A percentile compares a stretch with the other conserved stretches of the same genome.
Conservation (phyloP, 208 protist species). For the Blechomonas ayalai region DNA sequence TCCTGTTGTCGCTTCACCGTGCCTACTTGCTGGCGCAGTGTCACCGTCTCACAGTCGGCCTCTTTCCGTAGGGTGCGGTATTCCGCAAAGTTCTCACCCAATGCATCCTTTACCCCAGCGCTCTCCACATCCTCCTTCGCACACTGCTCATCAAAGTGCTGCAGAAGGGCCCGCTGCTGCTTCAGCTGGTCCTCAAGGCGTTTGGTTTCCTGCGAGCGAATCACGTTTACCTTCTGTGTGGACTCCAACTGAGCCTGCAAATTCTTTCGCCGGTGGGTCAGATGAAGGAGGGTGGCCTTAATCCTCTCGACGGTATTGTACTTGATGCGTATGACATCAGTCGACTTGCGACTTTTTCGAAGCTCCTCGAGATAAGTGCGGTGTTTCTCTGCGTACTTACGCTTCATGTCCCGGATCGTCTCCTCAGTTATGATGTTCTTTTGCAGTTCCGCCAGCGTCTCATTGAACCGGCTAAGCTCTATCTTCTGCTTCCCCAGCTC, state of each 20-base stretch:
- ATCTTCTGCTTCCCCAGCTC: conserved; percentile 62
- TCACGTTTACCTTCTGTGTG: conserved; percentile 36
- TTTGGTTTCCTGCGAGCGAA: conserved; percentile 47
- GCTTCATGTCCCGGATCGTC: conserved; percentile 72
- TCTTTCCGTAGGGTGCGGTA: conserved; percentile 76
- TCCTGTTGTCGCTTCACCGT: conserved; percentile 62
- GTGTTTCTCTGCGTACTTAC: conserved; percentile 64
- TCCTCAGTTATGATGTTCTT: conserved; percentile 61
- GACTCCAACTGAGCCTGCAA: conserved; percentile 41
- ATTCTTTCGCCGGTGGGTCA: conserved; percentile 54
- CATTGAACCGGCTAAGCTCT: conserved; percentile 43
- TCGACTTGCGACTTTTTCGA: conserved; percentile 45
- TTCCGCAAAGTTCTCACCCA: conserved; percentile 45
- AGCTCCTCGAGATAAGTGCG: conserved; percentile 74
- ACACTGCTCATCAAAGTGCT: conserved; percentile 49
- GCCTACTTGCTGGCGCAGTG: conserved; percentile 64
- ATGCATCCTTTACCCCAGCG: conserved; percentile 14
- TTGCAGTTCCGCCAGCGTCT: conserved; percentile 52
- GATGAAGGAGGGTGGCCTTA: conserved; percentile 47
- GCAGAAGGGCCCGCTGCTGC: conserved; percentile 55
- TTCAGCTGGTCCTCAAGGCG: conserved; percentile 56
- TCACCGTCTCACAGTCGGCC: conserved; percentile 78
- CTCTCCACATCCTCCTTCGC: conserved; percentile 44
- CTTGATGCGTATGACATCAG: conserved; percentile 58
- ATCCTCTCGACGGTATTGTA: conserved; percentile 62